Percentiles rank a stretch among this genome's conserved stretches.
Evolutionary conservation across 805 yeast species (phyloP).

Genomic region (Torulaspora microellipsoides): DNA sequence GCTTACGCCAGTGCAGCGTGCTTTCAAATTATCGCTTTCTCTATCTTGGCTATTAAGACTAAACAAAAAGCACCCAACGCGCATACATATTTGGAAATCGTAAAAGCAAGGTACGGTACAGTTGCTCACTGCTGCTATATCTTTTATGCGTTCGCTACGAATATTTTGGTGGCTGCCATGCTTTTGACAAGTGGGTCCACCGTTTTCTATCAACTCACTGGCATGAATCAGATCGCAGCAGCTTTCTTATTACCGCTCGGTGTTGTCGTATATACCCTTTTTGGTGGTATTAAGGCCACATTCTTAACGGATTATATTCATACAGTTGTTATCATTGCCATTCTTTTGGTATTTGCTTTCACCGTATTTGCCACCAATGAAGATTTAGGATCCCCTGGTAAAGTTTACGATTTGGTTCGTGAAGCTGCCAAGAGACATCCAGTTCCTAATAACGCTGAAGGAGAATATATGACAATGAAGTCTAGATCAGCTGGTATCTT

Average conservation of each 20-base stretch:
- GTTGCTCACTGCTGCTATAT: conserved; percentile 63
- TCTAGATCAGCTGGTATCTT: conserved; percentile 85
- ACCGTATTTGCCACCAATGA: conserved; percentile 68
- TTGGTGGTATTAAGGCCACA: conserved; percentile 82
- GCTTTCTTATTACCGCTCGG: conserved; percentile 80
- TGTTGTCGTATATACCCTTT: conserved; percentile 65
- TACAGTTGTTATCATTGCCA: conserved; percentile 73
- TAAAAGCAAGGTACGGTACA: conserved; percentile 77
- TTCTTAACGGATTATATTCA: conserved; percentile 76
- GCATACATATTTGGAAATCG: conserved; percentile 85
- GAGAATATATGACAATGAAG: conserved; percentile 84
- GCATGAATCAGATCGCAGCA: conserved; percentile 77
- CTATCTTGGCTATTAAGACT: conserved; percentile 81
- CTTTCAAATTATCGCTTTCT: conserved; percentile 81
- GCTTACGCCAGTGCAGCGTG: conserved; percentile 91
- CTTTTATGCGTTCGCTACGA: conserved; percentile 82
- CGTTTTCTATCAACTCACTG: conserved; percentile 73
- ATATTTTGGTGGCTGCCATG: conserved; percentile 89
- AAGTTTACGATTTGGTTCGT: conserved; percentile 69
- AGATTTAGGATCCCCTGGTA: conserved; percentile 74
- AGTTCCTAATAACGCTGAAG: conserved; percentile 72
- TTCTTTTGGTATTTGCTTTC: conserved; percentile 78
- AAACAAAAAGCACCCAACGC: conserved; percentile 88
- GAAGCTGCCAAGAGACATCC: conserved; percentile 59
- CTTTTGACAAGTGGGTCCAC: conserved; percentile 87